Evolutionary conservation across 2,329 filamentous ascomycete species (phyloP), one percentile per base, ranked within the genome.

Genomic region (Beauveria scarabaeidicola): DNA sequence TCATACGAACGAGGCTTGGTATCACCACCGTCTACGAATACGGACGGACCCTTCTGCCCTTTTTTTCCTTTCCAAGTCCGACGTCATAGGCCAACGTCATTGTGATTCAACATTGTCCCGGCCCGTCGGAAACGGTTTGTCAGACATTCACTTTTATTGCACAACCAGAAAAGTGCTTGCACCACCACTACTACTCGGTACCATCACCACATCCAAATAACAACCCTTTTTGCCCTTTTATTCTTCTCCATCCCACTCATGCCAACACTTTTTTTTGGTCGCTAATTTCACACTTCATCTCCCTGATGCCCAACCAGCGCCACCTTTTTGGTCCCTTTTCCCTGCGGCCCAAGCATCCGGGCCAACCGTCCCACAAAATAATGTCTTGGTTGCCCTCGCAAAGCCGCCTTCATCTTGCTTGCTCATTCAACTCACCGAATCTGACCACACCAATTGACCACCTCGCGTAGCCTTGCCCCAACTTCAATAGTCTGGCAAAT

Each of bases 301-400:
- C 54, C 54, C 36, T 48, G 44, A 57, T 57, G 54, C 54, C 54
- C 44, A 57, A 57, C 54, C 32, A 21, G 54, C 21, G 36, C 54
- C 54, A 50, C 54, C 47, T 41, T 50, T 41, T 11, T 15, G n/a
- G 11, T 17, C 7, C 15, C 19, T 21, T 10, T 25, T 29, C 32
- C 54, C 29, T 47, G 44, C 44, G 32, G 54, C 54, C 54, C 54
- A 38, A 43, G 46, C 54, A 27, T 57, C 44, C 36, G 54, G 54
- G 23, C 44, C 54, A 36, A 11, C 32, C 54, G 19, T 32, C 44
- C 44, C 54, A 50, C 44, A 41, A 29, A 40, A 57, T 21, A 23
- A 25, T 19, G 23, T 55, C 32, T 13, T 27, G 25, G 40, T 40
- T 21, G 19, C 32, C 11, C n/a, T 21, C 50, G 21, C 21, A 36